Evolutionary conservation across 164 flowering plant genomes (phyloP).

Genomic region (Piper betle): DNA sequence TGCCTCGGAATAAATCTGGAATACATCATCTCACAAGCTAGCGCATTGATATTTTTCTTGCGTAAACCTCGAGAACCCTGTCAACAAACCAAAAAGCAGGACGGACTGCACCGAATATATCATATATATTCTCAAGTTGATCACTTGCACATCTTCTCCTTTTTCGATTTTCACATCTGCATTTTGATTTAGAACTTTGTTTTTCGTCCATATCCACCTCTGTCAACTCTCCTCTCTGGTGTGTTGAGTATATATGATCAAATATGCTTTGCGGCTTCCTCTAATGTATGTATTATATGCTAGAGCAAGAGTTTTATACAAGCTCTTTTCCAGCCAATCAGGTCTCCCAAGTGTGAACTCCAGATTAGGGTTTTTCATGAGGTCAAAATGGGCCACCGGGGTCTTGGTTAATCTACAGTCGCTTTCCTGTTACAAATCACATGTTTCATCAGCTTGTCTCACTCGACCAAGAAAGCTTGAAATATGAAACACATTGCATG

Average conservation of each 20-base stretch:
- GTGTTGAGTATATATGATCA: not conserved
- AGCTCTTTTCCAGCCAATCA: conserved; percentile 38
- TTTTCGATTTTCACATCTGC: not conserved
- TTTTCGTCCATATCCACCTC: not conserved
- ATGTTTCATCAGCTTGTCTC: not conserved
- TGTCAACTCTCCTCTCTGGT: conserved; percentile 1
- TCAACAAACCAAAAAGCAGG: not conserved
- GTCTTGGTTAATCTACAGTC: conserved; percentile 17
- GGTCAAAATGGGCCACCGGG: conserved; percentile 16
- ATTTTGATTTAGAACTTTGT: not conserved
- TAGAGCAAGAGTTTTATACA: conserved; percentile 10
- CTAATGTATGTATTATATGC: not conserved
- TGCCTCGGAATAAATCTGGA: not conserved
- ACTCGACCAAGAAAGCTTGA: not conserved
- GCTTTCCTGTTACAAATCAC: conserved; percentile 20
- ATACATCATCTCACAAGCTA: not conserved
- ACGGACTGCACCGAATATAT: not conserved
- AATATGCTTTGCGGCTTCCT: conserved; percentile 2
- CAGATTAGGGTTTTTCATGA: conserved; percentile 41
- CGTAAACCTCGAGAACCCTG: not conserved
- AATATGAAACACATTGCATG: not conserved
- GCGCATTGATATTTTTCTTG: not conserved
- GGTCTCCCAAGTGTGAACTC: conserved; percentile 78
- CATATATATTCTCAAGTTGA: not conserved
- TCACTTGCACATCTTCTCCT: not conserved